phyloP scores from a whole-genome alignment of 371 early-diverging fungal genomes.

The Mortierella sp. region DNA sequence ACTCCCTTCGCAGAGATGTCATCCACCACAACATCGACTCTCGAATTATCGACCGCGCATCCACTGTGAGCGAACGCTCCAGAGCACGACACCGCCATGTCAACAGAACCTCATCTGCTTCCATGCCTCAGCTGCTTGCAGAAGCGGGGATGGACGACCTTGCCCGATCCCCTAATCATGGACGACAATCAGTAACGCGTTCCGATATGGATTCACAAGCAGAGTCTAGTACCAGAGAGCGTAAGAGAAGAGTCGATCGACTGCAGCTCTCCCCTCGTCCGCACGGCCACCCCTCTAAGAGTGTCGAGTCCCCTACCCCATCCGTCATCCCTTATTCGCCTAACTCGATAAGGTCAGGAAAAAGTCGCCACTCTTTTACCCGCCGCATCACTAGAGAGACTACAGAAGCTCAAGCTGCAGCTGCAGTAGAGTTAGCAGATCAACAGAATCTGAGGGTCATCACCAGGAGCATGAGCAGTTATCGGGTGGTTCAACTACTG shows the following conservation, averaged over 20 bases:
- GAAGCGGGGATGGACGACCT: not conserved
- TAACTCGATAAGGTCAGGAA: slow-evolving; percentile 15
- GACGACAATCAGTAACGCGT: not conserved
- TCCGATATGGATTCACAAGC: slow-evolving; percentile 18
- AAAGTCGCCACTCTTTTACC: slow-evolving; percentile 19
- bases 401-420: slow-evolving; percentile 8
- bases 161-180: not conserved
- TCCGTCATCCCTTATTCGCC: slow-evolving; percentile 24
- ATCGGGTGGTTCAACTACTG: slow-evolving; percentile 39
- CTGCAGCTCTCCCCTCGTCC: slow-evolving; percentile 20
- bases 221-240: not conserved
- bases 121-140: slow-evolving; percentile 14
- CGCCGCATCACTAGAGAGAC: slow-evolving; percentile 11
- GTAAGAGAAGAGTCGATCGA: slow-evolving; percentile 10
- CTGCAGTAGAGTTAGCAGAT: slow-evolving; percentile 10
- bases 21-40: not conserved
- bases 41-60: not conserved
- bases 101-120: slow-evolving; percentile 14
- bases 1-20: not conserved
- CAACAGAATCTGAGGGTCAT: slow-evolving; percentile 30
- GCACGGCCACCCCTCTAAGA: not conserved
- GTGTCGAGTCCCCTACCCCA: slow-evolving; percentile 5
- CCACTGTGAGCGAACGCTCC: not conserved
- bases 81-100: not conserved
- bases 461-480: slow-evolving; percentile 32